phyloP scores from a whole-genome alignment of 306 rosid species.

The Vigna angularis region DNA sequence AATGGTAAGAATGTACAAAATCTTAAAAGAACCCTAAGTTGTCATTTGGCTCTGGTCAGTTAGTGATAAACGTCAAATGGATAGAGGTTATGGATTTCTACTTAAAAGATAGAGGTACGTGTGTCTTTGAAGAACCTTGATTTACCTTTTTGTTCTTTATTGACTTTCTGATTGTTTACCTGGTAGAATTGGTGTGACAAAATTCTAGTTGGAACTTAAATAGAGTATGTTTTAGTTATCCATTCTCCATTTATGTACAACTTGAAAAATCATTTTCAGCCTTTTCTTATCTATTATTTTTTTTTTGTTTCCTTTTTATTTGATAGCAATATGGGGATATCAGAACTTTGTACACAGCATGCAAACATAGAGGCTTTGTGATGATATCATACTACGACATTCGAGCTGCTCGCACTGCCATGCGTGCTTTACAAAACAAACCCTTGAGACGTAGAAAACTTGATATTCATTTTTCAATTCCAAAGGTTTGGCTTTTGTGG shows the following conservation, averaged over 20 bases:
- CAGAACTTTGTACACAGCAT: constrained; percentile 91
- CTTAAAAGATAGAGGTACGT: neutral
- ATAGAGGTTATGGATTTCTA: neutral
- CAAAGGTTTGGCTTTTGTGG: constrained; percentile 69
- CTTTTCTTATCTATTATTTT: constrained; percentile 30
- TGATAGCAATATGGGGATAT: constrained; percentile 93
- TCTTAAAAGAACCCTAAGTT: neutral
- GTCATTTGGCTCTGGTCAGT: neutral
- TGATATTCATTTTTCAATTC: constrained; percentile 97
- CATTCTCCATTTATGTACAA: neutral
- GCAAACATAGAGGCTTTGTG: constrained; percentile 97
- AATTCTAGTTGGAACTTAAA: neutral
- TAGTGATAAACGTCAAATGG: neutral
- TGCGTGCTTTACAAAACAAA: constrained; percentile 91
- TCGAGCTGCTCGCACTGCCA: constrained; percentile 94
- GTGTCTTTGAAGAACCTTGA: constrained; percentile 5
- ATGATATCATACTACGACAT: constrained; percentile 97
- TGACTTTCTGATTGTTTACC: neutral
- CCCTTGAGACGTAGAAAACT: constrained; percentile 94
- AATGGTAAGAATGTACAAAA: neutral
- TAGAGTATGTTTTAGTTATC: neutral
- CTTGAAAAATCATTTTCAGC: constrained; percentile 24
- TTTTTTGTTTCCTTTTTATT: constrained; percentile 26
- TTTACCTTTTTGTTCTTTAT: constrained; percentile 3
- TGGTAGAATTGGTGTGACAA: neutral